Base-by-base conservation (phyloP, 495 filamentous ascomycete species). In the Penicillium mononematosum region DNA sequence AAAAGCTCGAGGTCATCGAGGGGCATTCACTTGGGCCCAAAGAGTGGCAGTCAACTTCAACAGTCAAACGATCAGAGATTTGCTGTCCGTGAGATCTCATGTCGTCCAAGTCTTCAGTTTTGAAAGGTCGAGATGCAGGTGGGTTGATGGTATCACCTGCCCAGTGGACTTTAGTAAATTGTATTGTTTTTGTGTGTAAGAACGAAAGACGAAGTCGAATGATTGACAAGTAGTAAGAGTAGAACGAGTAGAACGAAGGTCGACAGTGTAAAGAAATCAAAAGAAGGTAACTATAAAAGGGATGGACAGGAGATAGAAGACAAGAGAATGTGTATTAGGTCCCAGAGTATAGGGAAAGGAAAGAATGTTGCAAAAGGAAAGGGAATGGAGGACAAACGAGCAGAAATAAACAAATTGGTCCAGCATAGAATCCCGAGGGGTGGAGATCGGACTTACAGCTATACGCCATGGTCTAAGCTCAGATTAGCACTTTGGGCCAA, bases 1-100 rank as follows among this genome's bases (percentile, higher is more conserved):
- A 78, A 58, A 75, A 78, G 56, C 72, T 76, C 9, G 74, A 75
- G 44, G 63, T 71, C 72, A 75, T 77, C 19, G 74, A 77, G n/a
- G 73, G 74, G 62, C 74, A 78, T 53, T 74, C 73, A 67, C 68
- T 77, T 25, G 75, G 69, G 53, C 74, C 73, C 64, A 77, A 54
- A 29, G 74, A 73, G 38, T 67, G 70, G 53, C 75, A 75, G 41
- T 78, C 75, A 50, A 78, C 65, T 59, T 78, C 75, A 45, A 78
- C 69, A 39, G 75, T 75, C 27, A 78, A 61, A 53, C 71, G 70
- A 62, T 76, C 75, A 19, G 72, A 70, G 44, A 75, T 70, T 42
- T 70, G 64, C 45, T 67, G 73, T 46, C 65, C 64, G 60, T 76
- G 73, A 31, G 69, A 46, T 72, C 73, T 71, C 74, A 78, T 77